Percentiles rank a stretch among this genome's conserved stretches.
phyloP scores from a whole-genome alignment of 805 yeast species.

The Torulaspora quercuum region DNA sequence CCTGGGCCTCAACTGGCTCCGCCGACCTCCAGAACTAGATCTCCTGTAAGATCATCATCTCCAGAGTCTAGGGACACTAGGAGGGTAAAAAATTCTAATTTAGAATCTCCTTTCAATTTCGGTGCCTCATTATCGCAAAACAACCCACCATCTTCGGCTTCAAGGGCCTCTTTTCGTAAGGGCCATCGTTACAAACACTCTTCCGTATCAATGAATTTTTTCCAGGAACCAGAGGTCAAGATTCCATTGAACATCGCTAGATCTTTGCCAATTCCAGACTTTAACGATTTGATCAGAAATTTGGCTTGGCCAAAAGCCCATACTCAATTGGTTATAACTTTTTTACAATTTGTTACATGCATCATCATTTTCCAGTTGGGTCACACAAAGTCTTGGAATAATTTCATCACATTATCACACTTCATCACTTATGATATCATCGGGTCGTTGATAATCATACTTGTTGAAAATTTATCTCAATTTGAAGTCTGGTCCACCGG shows the following conservation, averaged over 20 bases:
- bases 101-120: constrained; percentile 34
- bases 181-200: constrained; percentile 97
- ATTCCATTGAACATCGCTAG: constrained; percentile 78
- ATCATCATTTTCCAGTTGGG: constrained; percentile 58
- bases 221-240: constrained; percentile 82
- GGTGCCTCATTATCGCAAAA: constrained; percentile 13
- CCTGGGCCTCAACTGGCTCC: constrained; percentile 36
- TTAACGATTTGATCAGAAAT: constrained; percentile 58
- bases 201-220: constrained; percentile 91
- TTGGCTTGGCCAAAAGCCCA: constrained; percentile 54
- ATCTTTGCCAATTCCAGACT: constrained; percentile 44
- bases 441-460: constrained; percentile 63
- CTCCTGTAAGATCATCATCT: constrained; percentile 32
- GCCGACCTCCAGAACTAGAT: constrained; percentile 28
- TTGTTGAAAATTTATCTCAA: constrained; percentile 79
- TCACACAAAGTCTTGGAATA: constrained; percentile 50
- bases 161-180: constrained; percentile 67
- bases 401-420: constrained; percentile 78
- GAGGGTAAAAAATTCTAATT: constrained; percentile 21
- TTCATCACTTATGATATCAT: constrained; percentile 81
- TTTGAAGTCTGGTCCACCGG: constrained; percentile 88
- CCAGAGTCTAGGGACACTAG: constrained; percentile 26
- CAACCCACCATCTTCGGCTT: constrained; percentile 22
- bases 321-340: constrained; percentile 55
- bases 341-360: constrained; percentile 54